Conservation (phyloP, 106 monocot species). For the Apostasia shenzhenica region DNA sequence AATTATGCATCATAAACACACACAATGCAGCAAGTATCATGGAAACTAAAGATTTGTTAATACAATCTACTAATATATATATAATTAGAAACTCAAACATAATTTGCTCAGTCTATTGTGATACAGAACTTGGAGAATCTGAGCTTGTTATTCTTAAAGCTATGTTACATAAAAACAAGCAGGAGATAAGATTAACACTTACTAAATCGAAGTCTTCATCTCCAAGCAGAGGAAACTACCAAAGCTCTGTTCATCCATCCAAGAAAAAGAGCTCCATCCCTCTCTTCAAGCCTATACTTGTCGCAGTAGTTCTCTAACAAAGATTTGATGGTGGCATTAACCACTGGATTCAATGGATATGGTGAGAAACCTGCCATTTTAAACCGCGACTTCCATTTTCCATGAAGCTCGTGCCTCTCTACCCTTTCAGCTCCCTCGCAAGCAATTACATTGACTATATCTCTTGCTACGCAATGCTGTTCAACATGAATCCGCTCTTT, state of each 20-base stretch:
- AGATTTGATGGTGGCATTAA: slow-evolving; percentile 65
- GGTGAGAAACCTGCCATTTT: slow-evolving; percentile 78
- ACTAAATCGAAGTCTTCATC: slow-evolving; percentile 13
- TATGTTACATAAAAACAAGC: no score
- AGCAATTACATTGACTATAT: slow-evolving; percentile 84
- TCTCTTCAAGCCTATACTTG: slow-evolving; percentile 57
- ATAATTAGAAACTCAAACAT: no score
- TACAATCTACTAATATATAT: no score
- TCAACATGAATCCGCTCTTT: slow-evolving; percentile 64
- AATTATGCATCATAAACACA: no score
- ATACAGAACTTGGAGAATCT: no score
- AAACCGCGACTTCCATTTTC: slow-evolving; percentile 79
- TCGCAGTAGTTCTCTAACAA: slow-evolving; percentile 54
- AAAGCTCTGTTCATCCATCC: slow-evolving; percentile 79
- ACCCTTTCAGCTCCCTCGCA: slow-evolving; percentile 81
- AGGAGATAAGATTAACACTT: no score
- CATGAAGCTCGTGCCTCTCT: slow-evolving; percentile 70
- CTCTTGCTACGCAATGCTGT: slow-evolving; percentile 86
- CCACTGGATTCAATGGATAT: slow-evolving; percentile 55
- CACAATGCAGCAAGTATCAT: no score
- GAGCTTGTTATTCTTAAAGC: no score
- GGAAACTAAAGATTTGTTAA: no score
- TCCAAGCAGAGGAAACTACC: slow-evolving; percentile 77
- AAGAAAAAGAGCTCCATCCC: slow-evolving; percentile 74
- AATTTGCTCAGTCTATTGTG: no score